Percentiles rank a stretch among this genome's conserved stretches.
These are phyloP conservation scores for Eucalyptus curtisii DNA, from an alignment of 345 rosid genomes.

Conservation along the genomic window DNA sequence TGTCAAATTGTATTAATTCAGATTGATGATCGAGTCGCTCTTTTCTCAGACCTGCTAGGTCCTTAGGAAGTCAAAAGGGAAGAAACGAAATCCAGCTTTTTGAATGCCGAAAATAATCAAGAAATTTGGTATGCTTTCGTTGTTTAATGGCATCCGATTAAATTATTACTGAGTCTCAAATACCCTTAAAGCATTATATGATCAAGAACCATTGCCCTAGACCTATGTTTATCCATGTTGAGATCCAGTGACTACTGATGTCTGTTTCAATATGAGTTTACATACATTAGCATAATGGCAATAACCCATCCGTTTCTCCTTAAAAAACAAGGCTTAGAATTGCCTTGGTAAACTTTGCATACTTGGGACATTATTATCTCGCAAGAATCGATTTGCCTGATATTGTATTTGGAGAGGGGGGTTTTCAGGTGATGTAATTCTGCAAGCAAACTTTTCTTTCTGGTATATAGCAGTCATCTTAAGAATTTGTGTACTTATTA, in stretches of 20 bases:
- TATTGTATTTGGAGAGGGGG: not conserved
- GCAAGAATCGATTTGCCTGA: not conserved
- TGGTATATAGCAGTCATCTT: not conserved
- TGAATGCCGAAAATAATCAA: not conserved
- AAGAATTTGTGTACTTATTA: not conserved
- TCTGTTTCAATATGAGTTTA: not conserved
- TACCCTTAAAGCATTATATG: fast-evolving
- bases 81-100: not conserved
- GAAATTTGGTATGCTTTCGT: not conserved
- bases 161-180: fast-evolving
- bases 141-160: not conserved
- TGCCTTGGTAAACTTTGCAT: not conserved
- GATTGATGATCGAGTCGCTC: not conserved
- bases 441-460: not conserved
- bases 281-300: not conserved
- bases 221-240: not conserved
- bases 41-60: not conserved
- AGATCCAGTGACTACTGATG: not conserved
- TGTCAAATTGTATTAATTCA: fast-evolving
- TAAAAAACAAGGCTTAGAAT: not conserved
- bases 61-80: not conserved
- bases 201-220: not conserved
- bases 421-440: not conserved
- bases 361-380: not conserved
- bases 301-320: not conserved